Evolutionary conservation across 2,329 filamentous ascomycete species (phyloP).

Genomic region (Pseudogymnoascus sp.): DNA sequence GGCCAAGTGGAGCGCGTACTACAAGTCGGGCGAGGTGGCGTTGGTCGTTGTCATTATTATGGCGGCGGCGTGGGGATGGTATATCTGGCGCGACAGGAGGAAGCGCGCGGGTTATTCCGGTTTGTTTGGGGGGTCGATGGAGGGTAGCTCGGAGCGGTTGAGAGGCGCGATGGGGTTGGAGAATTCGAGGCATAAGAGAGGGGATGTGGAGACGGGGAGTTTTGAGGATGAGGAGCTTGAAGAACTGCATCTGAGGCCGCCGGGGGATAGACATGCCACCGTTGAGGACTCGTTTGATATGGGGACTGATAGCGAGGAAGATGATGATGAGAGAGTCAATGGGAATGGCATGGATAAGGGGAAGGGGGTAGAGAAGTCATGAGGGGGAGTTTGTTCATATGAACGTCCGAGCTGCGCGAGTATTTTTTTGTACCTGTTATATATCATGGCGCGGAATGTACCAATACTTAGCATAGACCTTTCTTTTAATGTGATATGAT

Average conservation of each 20-base stretch:
- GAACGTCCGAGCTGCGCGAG: conserved; percentile 11
- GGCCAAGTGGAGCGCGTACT: conserved; percentile 63
- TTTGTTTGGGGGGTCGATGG: conserved; percentile 24
- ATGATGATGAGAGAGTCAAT: conserved; percentile 31
- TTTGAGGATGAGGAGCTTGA: conserved; percentile 60
- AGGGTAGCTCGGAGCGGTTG: conserved; percentile 21
- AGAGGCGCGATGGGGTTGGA: conserved; percentile 34
- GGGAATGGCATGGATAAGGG: conserved; percentile 18
- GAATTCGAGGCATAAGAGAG: conserved; percentile 39
- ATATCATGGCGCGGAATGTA: conserved; percentile 4
- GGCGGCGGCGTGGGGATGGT: conserved; percentile 54
- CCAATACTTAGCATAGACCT: conserved; percentile 6
- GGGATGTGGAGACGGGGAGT: conserved; percentile 53
- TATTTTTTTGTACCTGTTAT: background rate
- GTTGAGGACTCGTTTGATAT: conserved; percentile 43
- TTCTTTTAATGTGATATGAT: conserved; percentile 8
- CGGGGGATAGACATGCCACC: conserved; percentile 28
- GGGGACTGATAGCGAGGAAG: conserved; percentile 46
- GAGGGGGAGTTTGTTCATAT: conserved; percentile 12
- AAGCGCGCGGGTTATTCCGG: conserved; percentile 46
- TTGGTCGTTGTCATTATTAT: conserved; percentile 59
- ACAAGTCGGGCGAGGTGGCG: conserved; percentile 61
- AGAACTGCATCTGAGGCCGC: conserved; percentile 40
- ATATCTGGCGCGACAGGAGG: conserved; percentile 54
- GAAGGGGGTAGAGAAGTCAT: conserved; percentile 15